Conservation (phyloP, 1,284 basidiomycete genomes). For the Blastosporella zonata region DNA sequence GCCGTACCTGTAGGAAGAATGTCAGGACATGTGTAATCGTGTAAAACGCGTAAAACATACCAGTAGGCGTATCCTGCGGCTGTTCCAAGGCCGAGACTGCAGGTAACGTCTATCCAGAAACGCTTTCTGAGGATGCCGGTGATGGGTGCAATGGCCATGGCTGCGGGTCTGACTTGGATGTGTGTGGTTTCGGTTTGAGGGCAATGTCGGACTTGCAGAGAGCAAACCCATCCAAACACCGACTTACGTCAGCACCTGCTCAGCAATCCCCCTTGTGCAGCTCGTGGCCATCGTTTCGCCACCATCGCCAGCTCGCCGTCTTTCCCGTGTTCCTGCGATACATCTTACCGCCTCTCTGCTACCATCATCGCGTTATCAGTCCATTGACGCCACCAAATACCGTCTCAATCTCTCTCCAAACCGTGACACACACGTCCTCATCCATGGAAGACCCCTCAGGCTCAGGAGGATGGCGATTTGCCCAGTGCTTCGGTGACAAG, state of each 20-base stretch:
- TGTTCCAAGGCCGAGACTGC: constrained; percentile 70
- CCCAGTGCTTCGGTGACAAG: constrained; percentile 99
- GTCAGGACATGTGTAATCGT: constrained; percentile 12
- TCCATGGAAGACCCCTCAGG: constrained; percentile 75
- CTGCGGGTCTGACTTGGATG: constrained; percentile 23
- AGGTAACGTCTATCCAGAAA: constrained; percentile 77
- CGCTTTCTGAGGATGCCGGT: constrained; percentile 87
- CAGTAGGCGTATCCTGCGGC: constrained; percentile 75
- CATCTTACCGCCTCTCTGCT: constrained; percentile 17
- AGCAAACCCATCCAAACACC: constrained; percentile 26
- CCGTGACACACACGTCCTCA: constrained; percentile 23
- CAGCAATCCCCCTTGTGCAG: constrained; percentile 28
- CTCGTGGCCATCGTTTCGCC: constrained; percentile 25
- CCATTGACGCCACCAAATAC: constrained; percentile 18
- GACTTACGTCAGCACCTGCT: constrained; percentile 21
- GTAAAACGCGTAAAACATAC: constrained; percentile 43
- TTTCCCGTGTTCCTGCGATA: constrained; percentile 22
- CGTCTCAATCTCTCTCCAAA: constrained; percentile 19
- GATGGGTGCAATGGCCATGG: constrained; percentile 82
- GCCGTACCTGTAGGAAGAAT: constrained; percentile 63
- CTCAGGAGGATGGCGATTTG: constrained; percentile 95
- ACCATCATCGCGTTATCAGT: constrained; percentile 19
- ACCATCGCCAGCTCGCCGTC: constrained; percentile 22
- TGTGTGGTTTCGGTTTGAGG: constrained; percentile 28
- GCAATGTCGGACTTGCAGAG: constrained; percentile 34